Evolutionary conservation across 140 eudicot genomes (phyloP).

Genomic region (Flaveria floridana): DNA sequence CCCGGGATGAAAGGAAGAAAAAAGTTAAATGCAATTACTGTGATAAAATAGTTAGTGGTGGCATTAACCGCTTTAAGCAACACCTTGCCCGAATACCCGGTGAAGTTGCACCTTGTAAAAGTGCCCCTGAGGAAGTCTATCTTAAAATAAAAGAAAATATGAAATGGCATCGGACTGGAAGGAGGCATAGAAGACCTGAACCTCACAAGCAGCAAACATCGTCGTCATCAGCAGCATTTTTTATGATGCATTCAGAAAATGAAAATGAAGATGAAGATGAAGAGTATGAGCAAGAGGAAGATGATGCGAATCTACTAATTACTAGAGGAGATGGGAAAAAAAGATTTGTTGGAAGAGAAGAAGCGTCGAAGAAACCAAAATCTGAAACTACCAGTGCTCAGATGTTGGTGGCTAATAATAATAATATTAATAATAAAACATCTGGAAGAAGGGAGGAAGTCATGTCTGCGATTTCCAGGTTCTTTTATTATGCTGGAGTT

Average conservation of each 20-base stretch:
- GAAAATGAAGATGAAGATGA: constrained; percentile 70
- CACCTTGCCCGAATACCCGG: constrained; percentile 97
- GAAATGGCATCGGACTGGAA: constrained; percentile 99
- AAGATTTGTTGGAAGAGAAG: constrained; percentile 48
- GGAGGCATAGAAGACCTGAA: constrained; percentile 81
- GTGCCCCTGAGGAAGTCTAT: constrained; percentile 92
- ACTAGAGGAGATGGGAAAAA: constrained; percentile 45
- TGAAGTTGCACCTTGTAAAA: constrained; percentile 96
- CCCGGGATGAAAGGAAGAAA: constrained; percentile 94
- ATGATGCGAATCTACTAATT: constrained; percentile 39
- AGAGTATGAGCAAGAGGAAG: constrained; percentile 72
- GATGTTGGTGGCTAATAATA: constrained; percentile 30
- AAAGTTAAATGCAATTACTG: constrained; percentile 95
- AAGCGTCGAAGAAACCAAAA: constrained; percentile 50
- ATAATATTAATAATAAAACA: constrained; percentile 16
- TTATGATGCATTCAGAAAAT: constrained; percentile 65
- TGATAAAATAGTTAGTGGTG: constrained; percentile 92
- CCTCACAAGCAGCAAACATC: constrained; percentile 37
- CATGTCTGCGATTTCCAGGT: constrained; percentile 78
- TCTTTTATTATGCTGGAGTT: constrained; percentile 86
- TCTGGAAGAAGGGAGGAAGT: constrained; percentile 63
- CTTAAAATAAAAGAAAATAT: constrained; percentile 85
- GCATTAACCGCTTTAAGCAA: constrained; percentile 92
- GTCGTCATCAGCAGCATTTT: constrained; percentile 33
- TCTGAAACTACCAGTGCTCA: constrained; percentile 30